Percentiles rank a stretch among this genome's conserved stretches.
These are phyloP conservation scores for Periconia digitata DNA, from an alignment of 2,329 filamentous ascomycete genomes.

Conservation along the genomic window DNA sequence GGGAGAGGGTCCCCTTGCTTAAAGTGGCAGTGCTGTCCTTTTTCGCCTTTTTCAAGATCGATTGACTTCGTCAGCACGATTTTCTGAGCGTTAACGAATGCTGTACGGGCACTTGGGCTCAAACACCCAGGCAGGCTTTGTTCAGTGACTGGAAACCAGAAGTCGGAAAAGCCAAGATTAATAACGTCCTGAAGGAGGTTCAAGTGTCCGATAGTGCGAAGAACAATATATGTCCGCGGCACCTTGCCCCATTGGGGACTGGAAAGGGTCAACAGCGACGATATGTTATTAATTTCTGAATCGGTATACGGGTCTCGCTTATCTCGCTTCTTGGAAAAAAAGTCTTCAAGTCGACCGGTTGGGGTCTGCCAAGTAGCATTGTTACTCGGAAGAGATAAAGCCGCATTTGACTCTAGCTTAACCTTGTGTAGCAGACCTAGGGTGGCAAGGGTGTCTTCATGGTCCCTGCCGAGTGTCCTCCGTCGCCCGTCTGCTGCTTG, in stretches of 20 bases:
- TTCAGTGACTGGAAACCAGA: constrained; percentile 28
- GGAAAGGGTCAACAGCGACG: neutral
- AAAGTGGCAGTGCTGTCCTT: constrained; percentile 25
- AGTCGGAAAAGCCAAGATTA: constrained; percentile 22
- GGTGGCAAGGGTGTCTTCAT: neutral
- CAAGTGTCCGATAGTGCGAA: constrained; percentile 7
- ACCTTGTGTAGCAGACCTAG: neutral
- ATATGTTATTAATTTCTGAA: neutral
- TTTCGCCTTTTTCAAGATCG: constrained; percentile 12
- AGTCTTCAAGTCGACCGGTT: neutral
- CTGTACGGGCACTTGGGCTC: neutral
- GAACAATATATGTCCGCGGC: constrained; percentile 7
- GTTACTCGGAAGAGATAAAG: neutral
- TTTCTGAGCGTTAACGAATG: constrained; percentile 22
- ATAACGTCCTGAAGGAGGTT: constrained; percentile 2
- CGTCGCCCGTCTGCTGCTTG: neutral
- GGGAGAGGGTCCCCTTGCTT: constrained; percentile 18
- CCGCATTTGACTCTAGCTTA: neutral
- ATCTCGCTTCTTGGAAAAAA: neutral
- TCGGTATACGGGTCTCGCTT: neutral
- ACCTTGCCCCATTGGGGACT: neutral
- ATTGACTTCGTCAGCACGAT: constrained; percentile 20
- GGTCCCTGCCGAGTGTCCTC: neutral
- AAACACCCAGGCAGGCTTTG: constrained; percentile 21
- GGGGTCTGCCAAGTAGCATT: neutral